Conservation (phyloP, 2,329 filamentous ascomycete species). For the Monosporascus ibericus region DNA sequence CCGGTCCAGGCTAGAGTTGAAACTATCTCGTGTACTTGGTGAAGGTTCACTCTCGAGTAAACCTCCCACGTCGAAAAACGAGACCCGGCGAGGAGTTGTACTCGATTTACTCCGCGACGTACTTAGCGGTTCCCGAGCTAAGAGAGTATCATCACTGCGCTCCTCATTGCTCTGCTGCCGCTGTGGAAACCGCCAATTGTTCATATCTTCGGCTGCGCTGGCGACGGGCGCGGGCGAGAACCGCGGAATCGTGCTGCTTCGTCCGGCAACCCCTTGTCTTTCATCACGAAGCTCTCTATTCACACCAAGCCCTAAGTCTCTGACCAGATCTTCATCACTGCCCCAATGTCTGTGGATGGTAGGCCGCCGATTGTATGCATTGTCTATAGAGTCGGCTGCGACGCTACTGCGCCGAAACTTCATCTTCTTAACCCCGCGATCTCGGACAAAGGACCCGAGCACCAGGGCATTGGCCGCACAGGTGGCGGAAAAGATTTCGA, state of each 20-base stretch:
- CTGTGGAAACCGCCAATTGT: constrained; percentile 43
- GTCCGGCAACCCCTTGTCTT: constrained; percentile 5
- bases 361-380: constrained; percentile 36
- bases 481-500: constrained; percentile 85
- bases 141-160: constrained; percentile 39
- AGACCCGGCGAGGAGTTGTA: constrained; percentile 53
- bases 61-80: constrained; percentile 82
- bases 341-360: constrained; percentile 66
- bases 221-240: constrained; percentile 32
- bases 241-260: constrained; percentile 20
- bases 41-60: constrained; percentile 53
- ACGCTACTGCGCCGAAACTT: constrained; percentile 67
- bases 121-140: constrained; percentile 30
- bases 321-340: constrained; percentile 85
- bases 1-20: constrained; percentile 35
- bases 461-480: constrained; percentile 83
- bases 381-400: constrained; percentile 57
- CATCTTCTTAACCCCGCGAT: constrained; percentile 82
- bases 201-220: constrained; percentile 30
- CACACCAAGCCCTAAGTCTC: constrained; percentile 68
- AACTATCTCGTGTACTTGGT: constrained; percentile 33
- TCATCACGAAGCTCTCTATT: constrained; percentile 43
- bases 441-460: constrained; percentile 85
- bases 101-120: constrained; percentile 33
- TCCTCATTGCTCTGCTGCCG: constrained; percentile 30